These are phyloP conservation scores for Colletotrichum higginsianum DNA, from an alignment of 2,329 filamentous ascomycete species.

Conservation along the genomic window DNA sequence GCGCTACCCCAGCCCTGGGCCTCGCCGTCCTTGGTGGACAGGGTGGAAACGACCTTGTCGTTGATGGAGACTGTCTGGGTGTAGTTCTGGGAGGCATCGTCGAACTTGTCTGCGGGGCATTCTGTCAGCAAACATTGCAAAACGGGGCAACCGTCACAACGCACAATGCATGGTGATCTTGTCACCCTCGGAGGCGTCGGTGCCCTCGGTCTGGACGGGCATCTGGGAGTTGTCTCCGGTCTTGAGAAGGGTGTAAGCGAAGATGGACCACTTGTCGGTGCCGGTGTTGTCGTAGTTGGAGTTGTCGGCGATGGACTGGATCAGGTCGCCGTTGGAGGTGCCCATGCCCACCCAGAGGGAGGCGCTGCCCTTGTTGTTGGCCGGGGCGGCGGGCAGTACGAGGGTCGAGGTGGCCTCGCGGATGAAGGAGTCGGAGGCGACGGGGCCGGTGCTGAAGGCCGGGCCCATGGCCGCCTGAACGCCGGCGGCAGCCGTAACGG, in stretches of 20 bases:
- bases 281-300: constrained; percentile 49
- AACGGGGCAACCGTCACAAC: background rate
- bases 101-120: constrained; percentile 23
- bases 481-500: constrained; percentile 27
- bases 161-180: constrained; percentile 40
- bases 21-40: constrained; percentile 60
- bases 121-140: background rate
- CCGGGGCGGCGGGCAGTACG: constrained; percentile 56
- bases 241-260: constrained; percentile 57
- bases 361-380: constrained; percentile 53
- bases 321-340: constrained; percentile 61
- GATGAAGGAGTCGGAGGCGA: constrained; percentile 57
- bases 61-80: constrained; percentile 39
- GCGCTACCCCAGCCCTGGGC: constrained; percentile 61
- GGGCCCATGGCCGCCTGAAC: constrained; percentile 52
- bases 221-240: constrained; percentile 46
- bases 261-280: constrained; percentile 56
- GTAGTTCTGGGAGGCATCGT: constrained; percentile 36
- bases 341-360: constrained; percentile 66
- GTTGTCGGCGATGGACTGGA: constrained; percentile 63
- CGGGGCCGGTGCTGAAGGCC: constrained; percentile 61
- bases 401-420: constrained; percentile 60
- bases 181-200: constrained; percentile 26
- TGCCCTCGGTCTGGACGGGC: constrained; percentile 35
- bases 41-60: constrained; percentile 53